A percentile compares a stretch with the other conserved stretches of the same genome.
phyloP scores from a whole-genome alignment of 305 asterid genomes.

The Rubia peregrina region DNA sequence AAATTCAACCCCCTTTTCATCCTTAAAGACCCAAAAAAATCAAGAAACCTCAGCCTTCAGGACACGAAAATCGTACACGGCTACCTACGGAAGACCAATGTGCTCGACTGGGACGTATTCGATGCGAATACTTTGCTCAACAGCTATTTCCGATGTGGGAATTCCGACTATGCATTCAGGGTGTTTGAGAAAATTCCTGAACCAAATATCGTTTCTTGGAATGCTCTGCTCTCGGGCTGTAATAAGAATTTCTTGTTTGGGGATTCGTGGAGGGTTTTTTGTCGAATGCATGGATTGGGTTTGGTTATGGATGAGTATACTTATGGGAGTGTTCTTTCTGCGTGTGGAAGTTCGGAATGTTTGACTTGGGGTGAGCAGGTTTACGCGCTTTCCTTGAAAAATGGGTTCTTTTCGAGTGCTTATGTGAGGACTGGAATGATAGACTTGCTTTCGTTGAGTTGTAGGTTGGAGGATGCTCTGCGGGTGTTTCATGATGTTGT shows the following conservation, averaged over 20 bases:
- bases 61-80: conserved; percentile 15
- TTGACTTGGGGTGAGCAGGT: conserved; percentile 41
- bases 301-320: conserved; percentile 44
- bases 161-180: conserved; percentile 39
- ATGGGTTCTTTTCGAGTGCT: conserved; percentile 49
- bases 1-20: conserved; percentile 6
- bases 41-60: conserved; percentile 9
- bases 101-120: conserved; percentile 22
- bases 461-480: conserved; percentile 46
- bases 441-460: conserved; percentile 39
- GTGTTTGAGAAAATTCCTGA: conserved; percentile 58
- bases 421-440: conserved; percentile 65
- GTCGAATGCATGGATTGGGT: conserved; percentile 42
- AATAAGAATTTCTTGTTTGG: conserved; percentile 39
- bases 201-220: conserved; percentile 52
- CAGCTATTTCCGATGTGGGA: conserved; percentile 34
- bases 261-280: conserved; percentile 51
- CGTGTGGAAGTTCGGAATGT: conserved; percentile 41
- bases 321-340: conserved; percentile 57
- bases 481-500: conserved; percentile 49
- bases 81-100: conserved; percentile 9
- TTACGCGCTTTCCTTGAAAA: conserved; percentile 52
- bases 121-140: conserved; percentile 43
- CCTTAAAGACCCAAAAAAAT: conserved; percentile 11
- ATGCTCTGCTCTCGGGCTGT: conserved; percentile 53